Conservation (phyloP, 257 asterid species). For the Petunia axillaris region DNA sequence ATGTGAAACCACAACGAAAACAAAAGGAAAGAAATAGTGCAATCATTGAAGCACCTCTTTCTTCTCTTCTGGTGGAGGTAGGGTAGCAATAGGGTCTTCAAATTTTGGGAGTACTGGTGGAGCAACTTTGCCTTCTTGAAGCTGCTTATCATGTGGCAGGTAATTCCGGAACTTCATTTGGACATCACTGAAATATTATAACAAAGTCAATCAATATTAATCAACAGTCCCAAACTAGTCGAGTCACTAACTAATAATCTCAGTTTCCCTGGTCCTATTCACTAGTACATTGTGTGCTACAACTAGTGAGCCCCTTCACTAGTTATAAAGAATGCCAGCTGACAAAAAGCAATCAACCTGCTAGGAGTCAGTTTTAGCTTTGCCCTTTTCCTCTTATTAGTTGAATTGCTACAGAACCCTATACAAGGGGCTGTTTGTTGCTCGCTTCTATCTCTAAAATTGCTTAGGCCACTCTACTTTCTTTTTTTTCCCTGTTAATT, state of each 20-base stretch:
- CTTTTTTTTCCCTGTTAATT: too few species aligned
- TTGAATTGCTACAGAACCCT: not conserved
- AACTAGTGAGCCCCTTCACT: not conserved
- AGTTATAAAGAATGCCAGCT: slow-evolving; percentile 11
- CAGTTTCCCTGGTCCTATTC: not conserved
- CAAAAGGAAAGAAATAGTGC: not conserved
- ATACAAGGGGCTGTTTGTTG: not conserved
- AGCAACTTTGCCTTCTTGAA: slow-evolving; percentile 90
- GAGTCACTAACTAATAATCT: not conserved
- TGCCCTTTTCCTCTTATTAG: slow-evolving; percentile 4
- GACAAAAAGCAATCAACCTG: slow-evolving; percentile 2
- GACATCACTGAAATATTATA: slow-evolving; percentile 50
- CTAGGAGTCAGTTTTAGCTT: not conserved
- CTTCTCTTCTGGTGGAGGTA: slow-evolving; percentile 68
- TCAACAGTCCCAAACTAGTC: not conserved
- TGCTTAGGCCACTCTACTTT: not conserved
- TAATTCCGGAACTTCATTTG: slow-evolving; percentile 91
- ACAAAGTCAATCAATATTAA: not conserved
- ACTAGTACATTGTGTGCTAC: too few species aligned
- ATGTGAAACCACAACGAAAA: not conserved
- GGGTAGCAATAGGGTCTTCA: slow-evolving; percentile 73
- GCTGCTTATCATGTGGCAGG: slow-evolving; percentile 95
- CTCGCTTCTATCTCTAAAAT: not conserved
- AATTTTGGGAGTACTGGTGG: slow-evolving; percentile 89
- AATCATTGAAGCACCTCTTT: slow-evolving; percentile 59